Conservation (phyloP, 2,329 filamentous ascomycete species). For the Massarina eburnea region DNA sequence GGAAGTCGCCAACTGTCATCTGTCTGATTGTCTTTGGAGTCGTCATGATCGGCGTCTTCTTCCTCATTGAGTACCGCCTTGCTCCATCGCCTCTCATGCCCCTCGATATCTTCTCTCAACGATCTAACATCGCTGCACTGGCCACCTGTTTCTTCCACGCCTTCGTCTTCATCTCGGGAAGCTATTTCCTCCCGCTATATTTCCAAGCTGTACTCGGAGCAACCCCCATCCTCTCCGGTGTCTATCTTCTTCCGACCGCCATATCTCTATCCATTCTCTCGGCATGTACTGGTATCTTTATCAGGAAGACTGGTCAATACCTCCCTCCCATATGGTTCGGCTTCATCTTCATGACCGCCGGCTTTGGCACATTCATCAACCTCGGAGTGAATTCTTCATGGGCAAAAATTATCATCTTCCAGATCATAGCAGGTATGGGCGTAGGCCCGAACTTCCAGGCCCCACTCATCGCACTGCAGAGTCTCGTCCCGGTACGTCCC, state of each 20-base stretch:
- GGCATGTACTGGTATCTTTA: slow-evolving; percentile 56
- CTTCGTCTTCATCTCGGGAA: slow-evolving; percentile 73
- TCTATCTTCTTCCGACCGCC: slow-evolving; percentile 72
- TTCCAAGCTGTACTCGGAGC: slow-evolving; percentile 75
- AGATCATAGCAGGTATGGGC: slow-evolving; percentile 43
- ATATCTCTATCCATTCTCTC: slow-evolving; percentile 67
- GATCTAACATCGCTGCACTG: slow-evolving; percentile 67
- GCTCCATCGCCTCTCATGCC: slow-evolving; percentile 81
- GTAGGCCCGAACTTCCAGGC: slow-evolving; percentile 70
- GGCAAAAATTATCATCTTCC: slow-evolving; percentile 45
- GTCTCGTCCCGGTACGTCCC: slow-evolving; percentile 53
- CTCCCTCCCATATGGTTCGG: slow-evolving; percentile 43
- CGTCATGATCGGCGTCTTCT: slow-evolving; percentile 65
- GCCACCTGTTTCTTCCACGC: slow-evolving; percentile 71
- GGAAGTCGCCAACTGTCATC: slow-evolving; percentile 73
- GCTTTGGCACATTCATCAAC: slow-evolving; percentile 43
- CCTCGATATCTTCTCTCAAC: slow-evolving; percentile 65
- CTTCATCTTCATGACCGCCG: slow-evolving; percentile 40
- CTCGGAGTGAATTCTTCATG: slow-evolving; percentile 34
- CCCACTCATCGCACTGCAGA: slow-evolving; percentile 69
- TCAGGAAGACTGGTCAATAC: slow-evolving; percentile 51
- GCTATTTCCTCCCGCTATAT: slow-evolving; percentile 83
- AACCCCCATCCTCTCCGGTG: slow-evolving; percentile 69
- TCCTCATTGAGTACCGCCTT: slow-evolving; percentile 70
- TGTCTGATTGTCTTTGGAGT: slow-evolving; percentile 76